Evolutionary conservation across 2,329 filamentous ascomycete genomes (phyloP).

Genomic region (Didymella pomorum): DNA sequence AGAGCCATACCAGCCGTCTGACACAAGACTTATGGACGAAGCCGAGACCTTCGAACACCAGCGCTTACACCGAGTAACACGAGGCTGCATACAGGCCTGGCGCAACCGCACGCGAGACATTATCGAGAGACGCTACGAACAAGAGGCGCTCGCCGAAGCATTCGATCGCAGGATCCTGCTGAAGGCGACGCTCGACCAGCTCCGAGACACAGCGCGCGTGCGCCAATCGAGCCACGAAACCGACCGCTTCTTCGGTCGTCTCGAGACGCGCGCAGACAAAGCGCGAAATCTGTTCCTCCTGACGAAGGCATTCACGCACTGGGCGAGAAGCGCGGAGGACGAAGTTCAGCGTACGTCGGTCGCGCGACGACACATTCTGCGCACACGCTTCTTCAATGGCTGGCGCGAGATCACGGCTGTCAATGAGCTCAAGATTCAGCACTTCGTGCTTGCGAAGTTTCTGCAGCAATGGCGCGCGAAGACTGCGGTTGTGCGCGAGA

Average conservation of each 20-base stretch:
- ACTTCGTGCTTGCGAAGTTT: constrained; percentile 63
- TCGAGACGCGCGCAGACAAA: constrained; percentile 67
- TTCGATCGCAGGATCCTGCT: constrained; percentile 62
- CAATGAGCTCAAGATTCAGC: constrained; percentile 63
- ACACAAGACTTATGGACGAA: constrained; percentile 61
- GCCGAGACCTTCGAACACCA: constrained; percentile 54
- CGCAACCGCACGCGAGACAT: constrained; percentile 52
- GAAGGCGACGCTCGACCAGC: constrained; percentile 60
- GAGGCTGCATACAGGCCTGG: constrained; percentile 56
- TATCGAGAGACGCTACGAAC: constrained; percentile 36
- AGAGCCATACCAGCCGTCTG: constrained; percentile 58
- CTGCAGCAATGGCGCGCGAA: constrained; percentile 62
- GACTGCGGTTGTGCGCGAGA: constrained; percentile 46
- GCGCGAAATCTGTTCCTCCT: constrained; percentile 72
- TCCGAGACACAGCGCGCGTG: constrained; percentile 32
- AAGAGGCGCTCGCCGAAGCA: constrained; percentile 50
- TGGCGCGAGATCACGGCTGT: constrained; percentile 72
- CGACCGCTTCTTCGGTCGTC: constrained; percentile 62
- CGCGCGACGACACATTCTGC: constrained; percentile 74
- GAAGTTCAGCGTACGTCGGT: constrained; percentile 71
- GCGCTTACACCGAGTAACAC: constrained; percentile 37
- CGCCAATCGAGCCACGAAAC: constrained; percentile 57
- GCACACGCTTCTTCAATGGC: constrained; percentile 72
- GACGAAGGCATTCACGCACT: constrained; percentile 71
- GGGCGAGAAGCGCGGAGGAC: constrained; percentile 71